Evolutionary conservation across 176 grass and related monocot species (phyloP), one percentile per base, ranked within the genome.

Genomic region (Oryza longistaminata): DNA sequence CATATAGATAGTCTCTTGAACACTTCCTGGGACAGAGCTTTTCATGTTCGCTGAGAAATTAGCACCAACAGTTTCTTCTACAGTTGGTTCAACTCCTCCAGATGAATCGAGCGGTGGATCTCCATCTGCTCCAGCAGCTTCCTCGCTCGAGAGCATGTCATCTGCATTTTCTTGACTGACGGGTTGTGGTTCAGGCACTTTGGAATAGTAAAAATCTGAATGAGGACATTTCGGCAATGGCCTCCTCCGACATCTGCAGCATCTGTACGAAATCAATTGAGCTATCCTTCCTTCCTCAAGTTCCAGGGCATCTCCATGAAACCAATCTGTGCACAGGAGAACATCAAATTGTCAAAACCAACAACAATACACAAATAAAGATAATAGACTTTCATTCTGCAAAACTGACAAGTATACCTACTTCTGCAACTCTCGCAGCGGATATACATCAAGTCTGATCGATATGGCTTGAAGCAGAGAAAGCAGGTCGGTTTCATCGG

Each of bases 191-290:
- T 86, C 39, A 82, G 74, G 17, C 76, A 62, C 60, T 52, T 87
- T 91, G 66, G 14, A 25, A 62, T 60, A 71, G 70, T 43, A 85
- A 83, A 53, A 72, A 33, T 92, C 71, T 12, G 29, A 50, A 85
- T 83, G 79, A 77, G 93, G 93, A 65, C 93, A 92, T 78, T 79
- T 90, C 1, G 85, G 82, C 76, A 86, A 70, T 11, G 82, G 71
- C 87, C 91, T 78, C 74, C 92, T 89, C 58, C 87, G 72, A 78
- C 92, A 92, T 85, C 88, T 92, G 60, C 90, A 86, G 52, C 87
- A 94, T 79, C 89, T 87, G 74, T 90, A 94, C 19, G 87, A 82
- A 64, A 92, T n/a, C 74, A 90, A 37, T 66, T 94, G 82, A 43
- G 40, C 34, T 61, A 92, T 87, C 55, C 75, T 82, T 71, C 78